phyloP scores from a whole-genome alignment of 441 rosid genomes.

The Erodium moschatum region DNA sequence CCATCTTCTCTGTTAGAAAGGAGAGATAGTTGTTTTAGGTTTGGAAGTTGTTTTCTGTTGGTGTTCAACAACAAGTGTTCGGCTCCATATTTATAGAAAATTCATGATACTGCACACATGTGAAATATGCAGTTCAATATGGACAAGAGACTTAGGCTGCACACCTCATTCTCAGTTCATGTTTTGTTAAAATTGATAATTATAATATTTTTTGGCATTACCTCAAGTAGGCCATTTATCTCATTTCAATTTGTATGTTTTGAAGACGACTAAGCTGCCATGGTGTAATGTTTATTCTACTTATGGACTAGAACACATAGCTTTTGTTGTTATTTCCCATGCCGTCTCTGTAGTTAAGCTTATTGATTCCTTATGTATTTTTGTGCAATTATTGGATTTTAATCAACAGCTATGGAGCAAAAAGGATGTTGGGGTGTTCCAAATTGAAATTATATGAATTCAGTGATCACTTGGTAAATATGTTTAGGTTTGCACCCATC shows the following conservation, averaged over 20 bases:
- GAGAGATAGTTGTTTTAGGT: slow-evolving; percentile 1
- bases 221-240: neutral
- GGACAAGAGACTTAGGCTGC: neutral
- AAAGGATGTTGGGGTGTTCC: too few species aligned
- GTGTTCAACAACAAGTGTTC: neutral
- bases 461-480: too few species aligned
- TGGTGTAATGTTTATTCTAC: slow-evolving; percentile 1
- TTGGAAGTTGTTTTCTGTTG: neutral
- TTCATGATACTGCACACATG: neutral
- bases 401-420: neutral
- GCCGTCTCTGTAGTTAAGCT: neutral
- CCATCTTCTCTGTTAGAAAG: slow-evolving; percentile 25
- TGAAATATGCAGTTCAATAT: neutral
- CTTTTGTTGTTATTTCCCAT: neutral
- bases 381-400: neutral
- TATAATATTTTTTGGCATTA: neutral
- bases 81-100: slow-evolving; percentile 20
- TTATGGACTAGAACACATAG: neutral
- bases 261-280: slow-evolving; percentile 4
- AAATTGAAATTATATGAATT: too few species aligned
- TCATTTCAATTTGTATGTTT: slow-evolving; percentile 2
- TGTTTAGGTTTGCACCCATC: too few species aligned
- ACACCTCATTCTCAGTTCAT: slow-evolving; percentile 1
- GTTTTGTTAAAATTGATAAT: neutral
- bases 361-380: neutral